Evolutionary conservation across 83 land plant species (phyloP).

Genomic region (Thuja plicata): DNA sequence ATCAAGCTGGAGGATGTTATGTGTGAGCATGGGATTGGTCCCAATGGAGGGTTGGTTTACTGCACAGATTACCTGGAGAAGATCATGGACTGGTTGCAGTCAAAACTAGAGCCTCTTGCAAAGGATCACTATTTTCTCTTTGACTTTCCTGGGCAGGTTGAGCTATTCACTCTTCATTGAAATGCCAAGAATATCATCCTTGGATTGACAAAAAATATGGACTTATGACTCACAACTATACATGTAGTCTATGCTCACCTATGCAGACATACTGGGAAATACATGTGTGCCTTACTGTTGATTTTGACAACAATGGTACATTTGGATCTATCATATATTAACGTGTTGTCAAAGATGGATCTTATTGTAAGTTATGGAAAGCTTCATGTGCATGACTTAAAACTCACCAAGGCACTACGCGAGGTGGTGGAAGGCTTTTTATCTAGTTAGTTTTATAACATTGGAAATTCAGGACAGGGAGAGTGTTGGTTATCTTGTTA

Average conservation of each 20-base stretch:
- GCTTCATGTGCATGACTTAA: conserved; percentile 75
- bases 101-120: conserved; percentile 72
- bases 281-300: conserved; percentile 79
- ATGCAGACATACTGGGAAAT: conserved; percentile 97
- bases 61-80: conserved; percentile 99
- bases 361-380: conserved; percentile 92
- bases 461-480: conserved; percentile 95
- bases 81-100: conserved; percentile 90
- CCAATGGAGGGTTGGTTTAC: conserved; percentile 98
- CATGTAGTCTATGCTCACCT: conserved; percentile 97
- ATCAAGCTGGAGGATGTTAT: conserved; percentile 92
- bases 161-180: conserved; percentile 88
- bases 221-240: conserved; percentile 88
- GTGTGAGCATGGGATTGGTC: conserved; percentile 90
- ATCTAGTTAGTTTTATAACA: conserved; percentile 81
- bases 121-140: conserved; percentile 97
- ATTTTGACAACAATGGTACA: conserved; percentile 81
- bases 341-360: conserved; percentile 97
- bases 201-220: conserved; percentile 78
- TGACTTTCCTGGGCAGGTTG: conserved; percentile 99
- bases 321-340: conserved; percentile 93
- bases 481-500: conserved; percentile 89
- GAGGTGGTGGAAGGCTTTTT: conserved; percentile 83
- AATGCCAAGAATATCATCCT: conserved; percentile 83
- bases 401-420: conserved; percentile 88